Base-by-base conservation (phyloP, 768 basidiomycete genomes). In the Phylloporus scabripes region DNA sequence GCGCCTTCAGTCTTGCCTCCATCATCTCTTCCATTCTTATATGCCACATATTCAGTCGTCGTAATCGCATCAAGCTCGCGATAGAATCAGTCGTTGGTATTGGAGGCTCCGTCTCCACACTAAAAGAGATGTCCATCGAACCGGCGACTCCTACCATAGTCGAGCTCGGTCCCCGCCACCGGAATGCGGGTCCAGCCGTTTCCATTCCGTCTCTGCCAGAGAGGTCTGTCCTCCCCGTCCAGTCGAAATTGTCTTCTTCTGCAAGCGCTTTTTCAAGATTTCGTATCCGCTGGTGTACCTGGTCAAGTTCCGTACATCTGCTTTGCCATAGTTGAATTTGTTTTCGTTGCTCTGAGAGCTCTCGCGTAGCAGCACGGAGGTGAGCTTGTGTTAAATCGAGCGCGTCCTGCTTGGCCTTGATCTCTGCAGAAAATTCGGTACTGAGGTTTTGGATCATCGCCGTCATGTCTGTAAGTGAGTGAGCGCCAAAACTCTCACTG, bases 361-460 rank as follows among this genome's bases (percentile, higher is more conserved):
- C 86, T 46, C 88, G 85, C 3, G 95, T 97, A 1, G 92, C 88
- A 11, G 85, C 85, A 23, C 88, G 85, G 10, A 99, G 80, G 56
- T 93, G 86, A 4, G 81, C 82, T 65, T 92, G 90, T 10, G 86
- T 92, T 15, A 86, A 80, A 52, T 92, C 90, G n/a, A 97, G 79
- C 17, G 79, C 75, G 55, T 92, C 90, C 67, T 92, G 85, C 64
- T 96, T 97, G 17, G 78, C 67, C 61, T 87, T 85, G 55, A 97
- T 79, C 67, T 99, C 96, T 20, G 77, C 56, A 38, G 83, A 76
- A 67, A 95, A 97, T 32, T 95, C 90, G 5, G 75, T 63, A 49
- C 82, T 80, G 6, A 98, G 77, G 40, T 72, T 73, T 64, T 89
- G 82, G 40, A 99, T 84, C 79, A 95, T 91, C 0, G 77, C 55